These are phyloP conservation scores for Colletotrichum nymphaeae DNA, from an alignment of 2,329 filamentous ascomycete genomes.

Conservation along the genomic window DNA sequence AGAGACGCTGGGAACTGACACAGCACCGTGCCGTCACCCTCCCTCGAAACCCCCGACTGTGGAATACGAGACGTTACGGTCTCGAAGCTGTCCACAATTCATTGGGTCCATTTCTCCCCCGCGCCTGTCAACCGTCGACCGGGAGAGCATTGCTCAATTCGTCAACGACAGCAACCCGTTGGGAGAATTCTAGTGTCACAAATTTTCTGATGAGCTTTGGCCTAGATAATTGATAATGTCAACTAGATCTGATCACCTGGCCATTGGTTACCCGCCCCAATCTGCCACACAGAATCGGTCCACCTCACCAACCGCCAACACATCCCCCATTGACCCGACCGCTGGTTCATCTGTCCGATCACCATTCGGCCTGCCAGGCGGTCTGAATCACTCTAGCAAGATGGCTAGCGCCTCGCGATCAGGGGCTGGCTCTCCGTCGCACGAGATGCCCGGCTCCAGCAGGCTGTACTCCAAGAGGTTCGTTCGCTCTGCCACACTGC, in stretches of 20 bases:
- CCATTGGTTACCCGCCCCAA: conserved; percentile 83
- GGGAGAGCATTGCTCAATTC: conserved; percentile 24
- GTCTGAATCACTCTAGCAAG: conserved; percentile 68
- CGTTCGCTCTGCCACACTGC: conserved; percentile 46
- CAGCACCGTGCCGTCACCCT: background rate
- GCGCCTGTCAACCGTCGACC: conserved; percentile 11
- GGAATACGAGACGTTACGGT: conserved; percentile 26
- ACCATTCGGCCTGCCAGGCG: conserved; percentile 76
- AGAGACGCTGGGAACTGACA: conserved; percentile 16
- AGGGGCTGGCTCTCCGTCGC: conserved; percentile 95
- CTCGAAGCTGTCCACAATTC: conserved; percentile 24
- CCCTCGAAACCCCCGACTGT: conserved; percentile 8
- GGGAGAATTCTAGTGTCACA: conserved; percentile 19
- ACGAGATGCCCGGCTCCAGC: conserved; percentile 79
- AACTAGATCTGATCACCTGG: conserved; percentile 87
- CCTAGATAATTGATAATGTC: conserved; percentile 91
- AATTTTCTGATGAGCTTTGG: conserved; percentile 57
- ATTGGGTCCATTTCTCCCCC: conserved; percentile 10
- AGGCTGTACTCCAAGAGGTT: conserved; percentile 95
- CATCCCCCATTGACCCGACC: conserved; percentile 82
- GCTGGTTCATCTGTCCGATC: conserved; percentile 73
- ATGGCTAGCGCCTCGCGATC: conserved; percentile 75
- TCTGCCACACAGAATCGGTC: conserved; percentile 77
- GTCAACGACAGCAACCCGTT: conserved; percentile 10
- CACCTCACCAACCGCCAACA: conserved; percentile 82